Percentiles rank a stretch among this genome's conserved stretches.
phyloP scores from a whole-genome alignment of 257 asterid genomes.

The Ilex aquifolium region DNA sequence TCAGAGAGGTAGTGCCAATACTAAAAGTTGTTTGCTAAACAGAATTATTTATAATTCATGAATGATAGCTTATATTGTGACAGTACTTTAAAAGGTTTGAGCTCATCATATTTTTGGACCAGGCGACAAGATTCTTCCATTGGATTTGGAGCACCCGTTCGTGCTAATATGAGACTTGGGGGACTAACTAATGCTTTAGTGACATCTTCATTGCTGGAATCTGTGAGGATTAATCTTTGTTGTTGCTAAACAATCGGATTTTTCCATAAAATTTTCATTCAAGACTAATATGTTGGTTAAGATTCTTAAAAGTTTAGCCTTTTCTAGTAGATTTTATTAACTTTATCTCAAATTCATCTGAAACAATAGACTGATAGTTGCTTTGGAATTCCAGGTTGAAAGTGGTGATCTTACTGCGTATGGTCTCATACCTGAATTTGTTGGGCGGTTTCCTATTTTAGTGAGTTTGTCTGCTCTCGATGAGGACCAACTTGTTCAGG shows the following conservation, averaged over 20 bases:
- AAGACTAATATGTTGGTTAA: too few species aligned
- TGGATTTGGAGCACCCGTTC: constrained; percentile 92
- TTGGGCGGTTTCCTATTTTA: constrained; percentile 83
- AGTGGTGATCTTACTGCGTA: constrained; percentile 83
- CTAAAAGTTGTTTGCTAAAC: not conserved
- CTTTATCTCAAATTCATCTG: too few species aligned
- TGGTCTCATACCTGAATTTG: constrained; percentile 95
- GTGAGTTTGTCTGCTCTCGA: constrained; percentile 77
- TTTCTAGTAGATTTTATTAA: too few species aligned
- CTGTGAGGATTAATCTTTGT: constrained; percentile 36
- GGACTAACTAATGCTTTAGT: constrained; percentile 51
- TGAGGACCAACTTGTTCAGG: constrained; percentile 90
- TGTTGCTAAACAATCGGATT: constrained; percentile 6
- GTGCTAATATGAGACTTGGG: constrained; percentile 62
- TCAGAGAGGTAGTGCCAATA: constrained; percentile 65
- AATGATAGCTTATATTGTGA: not conserved
- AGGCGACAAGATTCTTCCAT: constrained; percentile 90
- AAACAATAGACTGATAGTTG: too few species aligned
- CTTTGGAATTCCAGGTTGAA: constrained; percentile 58
- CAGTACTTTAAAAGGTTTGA: constrained; percentile 7
- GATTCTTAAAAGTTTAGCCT: too few species aligned
- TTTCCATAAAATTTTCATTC: not conserved
- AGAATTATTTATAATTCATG: too few species aligned
- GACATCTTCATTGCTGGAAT: constrained; percentile 70
- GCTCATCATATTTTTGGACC: constrained; percentile 16